These are phyloP conservation scores for Sugiyamaella paludigena DNA, from an alignment of 1,139 yeast species.

Conservation along the genomic window DNA sequence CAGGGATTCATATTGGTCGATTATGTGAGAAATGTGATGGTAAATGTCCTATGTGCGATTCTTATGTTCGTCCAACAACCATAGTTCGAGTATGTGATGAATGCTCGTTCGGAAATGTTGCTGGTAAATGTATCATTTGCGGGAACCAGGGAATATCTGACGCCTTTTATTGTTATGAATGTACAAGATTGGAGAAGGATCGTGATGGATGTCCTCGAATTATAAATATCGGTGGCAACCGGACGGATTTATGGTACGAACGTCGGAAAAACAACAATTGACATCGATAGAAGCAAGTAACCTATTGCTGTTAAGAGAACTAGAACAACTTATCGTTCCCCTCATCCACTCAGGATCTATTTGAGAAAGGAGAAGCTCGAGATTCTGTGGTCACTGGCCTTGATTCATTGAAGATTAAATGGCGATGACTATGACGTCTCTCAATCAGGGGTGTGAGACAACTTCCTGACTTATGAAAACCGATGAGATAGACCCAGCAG, in stretches of 20 bases:
- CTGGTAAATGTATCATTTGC: constrained; percentile 71
- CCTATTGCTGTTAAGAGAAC: too few relatives aligned
- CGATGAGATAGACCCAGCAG: too few relatives aligned
- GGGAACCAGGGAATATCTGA: constrained; percentile 58
- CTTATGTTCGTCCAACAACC: constrained; percentile 74
- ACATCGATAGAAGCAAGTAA: too few relatives aligned
- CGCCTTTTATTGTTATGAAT: constrained; percentile 84
- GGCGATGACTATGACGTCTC: too few relatives aligned
- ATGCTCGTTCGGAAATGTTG: constrained; percentile 71
- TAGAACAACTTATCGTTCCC: too few relatives aligned
- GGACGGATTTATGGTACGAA: constrained; percentile 66
- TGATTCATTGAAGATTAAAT: too few relatives aligned
- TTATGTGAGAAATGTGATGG: constrained; percentile 90
- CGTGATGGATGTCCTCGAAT: constrained; percentile 93
- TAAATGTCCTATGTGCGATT: constrained; percentile 86
- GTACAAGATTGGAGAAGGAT: constrained; percentile 75
- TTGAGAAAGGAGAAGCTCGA: too few relatives aligned
- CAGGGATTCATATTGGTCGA: constrained; percentile 69
- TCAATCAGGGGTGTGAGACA: too few relatives aligned
- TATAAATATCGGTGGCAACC: constrained; percentile 72
- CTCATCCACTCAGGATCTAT: too few relatives aligned
- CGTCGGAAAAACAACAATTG: constrained; percentile 41
- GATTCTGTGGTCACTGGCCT: too few relatives aligned
- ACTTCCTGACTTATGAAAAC: too few relatives aligned
- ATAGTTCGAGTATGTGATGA: constrained; percentile 78